phyloP scores from a whole-genome alignment of 768 basidiomycete genomes.

The Suillus variegatus region DNA sequence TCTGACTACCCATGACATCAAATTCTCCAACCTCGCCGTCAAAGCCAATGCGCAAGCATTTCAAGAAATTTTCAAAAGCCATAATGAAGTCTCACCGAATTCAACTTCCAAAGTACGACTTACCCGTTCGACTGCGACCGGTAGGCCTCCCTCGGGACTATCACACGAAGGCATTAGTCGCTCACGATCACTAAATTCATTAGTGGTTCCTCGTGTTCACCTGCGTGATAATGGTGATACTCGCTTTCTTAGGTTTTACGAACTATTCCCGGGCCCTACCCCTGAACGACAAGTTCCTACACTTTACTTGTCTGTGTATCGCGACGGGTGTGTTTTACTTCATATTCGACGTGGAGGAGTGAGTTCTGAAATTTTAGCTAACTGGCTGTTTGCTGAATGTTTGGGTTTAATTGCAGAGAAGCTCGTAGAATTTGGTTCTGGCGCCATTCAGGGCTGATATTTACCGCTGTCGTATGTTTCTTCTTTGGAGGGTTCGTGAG shows the following conservation, averaged over 20 bases:
- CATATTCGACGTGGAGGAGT: constrained; percentile 89
- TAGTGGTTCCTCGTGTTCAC: constrained; percentile 87
- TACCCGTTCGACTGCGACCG: constrained; percentile 73
- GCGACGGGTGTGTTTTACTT: constrained; percentile 86
- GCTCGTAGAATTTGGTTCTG: constrained; percentile 86
- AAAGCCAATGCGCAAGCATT: constrained; percentile 33
- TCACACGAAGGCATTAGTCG: neutral
- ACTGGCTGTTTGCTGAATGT: neutral
- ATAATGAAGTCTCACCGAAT: constrained; percentile 74
- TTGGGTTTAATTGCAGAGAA: constrained; percentile 45
- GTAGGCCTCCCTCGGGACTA: constrained; percentile 36
- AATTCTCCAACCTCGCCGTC: constrained; percentile 13
- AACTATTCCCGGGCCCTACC: constrained; percentile 64
- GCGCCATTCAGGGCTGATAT: constrained; percentile 69
- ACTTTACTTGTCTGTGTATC: constrained; percentile 73
- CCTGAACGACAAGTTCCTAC: constrained; percentile 77
- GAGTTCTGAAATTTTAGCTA: constrained; percentile 27
- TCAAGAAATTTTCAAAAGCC: constrained; percentile 50
- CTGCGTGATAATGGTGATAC: constrained; percentile 60
- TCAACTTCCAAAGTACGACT: constrained; percentile 62
- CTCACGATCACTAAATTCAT: constrained; percentile 8
- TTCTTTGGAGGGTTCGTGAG: constrained; percentile 80
- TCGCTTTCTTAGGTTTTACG: constrained; percentile 80
- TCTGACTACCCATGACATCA: constrained; percentile 5
- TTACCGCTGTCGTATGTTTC: constrained; percentile 71